phyloP scores from a whole-genome alignment of 306 rosid genomes.

The Urtica urens region DNA sequence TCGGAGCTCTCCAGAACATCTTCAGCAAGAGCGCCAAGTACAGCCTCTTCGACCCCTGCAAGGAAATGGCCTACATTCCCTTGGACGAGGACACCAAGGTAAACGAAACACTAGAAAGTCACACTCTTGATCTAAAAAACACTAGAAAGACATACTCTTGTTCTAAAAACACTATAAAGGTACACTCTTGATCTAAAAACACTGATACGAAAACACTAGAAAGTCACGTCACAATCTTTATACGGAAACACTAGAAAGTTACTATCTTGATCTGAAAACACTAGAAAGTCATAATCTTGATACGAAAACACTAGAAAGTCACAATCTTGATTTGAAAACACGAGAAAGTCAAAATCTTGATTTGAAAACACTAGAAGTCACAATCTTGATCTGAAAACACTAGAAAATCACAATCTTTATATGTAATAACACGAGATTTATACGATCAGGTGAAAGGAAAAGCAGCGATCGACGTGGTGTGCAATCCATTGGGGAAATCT shows the following conservation, averaged over 20 bases:
- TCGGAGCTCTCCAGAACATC: conserved; percentile 98
- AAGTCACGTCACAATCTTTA: too few relatives aligned
- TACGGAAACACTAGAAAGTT: too few relatives aligned
- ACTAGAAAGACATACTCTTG: neutral
- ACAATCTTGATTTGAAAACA: too few relatives aligned
- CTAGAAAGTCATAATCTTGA: too few relatives aligned
- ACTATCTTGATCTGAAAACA: too few relatives aligned
- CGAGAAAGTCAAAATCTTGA: too few relatives aligned
- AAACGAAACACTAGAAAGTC: conserved; percentile 12
- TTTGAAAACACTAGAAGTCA: too few relatives aligned
- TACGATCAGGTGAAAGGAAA: conserved; percentile 70
- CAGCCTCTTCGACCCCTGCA: conserved; percentile 96
- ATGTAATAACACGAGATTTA: neutral
- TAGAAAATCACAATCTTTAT: neutral
- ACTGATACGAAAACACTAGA: too few relatives aligned
- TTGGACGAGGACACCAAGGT: conserved; percentile 98
- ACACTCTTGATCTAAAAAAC: neutral
- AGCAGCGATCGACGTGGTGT: conserved; percentile 98
- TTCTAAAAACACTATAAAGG: too few relatives aligned
- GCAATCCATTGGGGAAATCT: conserved; percentile 97
- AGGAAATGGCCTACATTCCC: conserved; percentile 99
- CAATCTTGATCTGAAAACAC: too few relatives aligned
- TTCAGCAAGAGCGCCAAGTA: conserved; percentile 99
- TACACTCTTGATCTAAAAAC: too few relatives aligned
- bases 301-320: too few relatives aligned